Evolutionary conservation across 805 yeast species (phyloP).

Genomic region (Pichia exigua): DNA sequence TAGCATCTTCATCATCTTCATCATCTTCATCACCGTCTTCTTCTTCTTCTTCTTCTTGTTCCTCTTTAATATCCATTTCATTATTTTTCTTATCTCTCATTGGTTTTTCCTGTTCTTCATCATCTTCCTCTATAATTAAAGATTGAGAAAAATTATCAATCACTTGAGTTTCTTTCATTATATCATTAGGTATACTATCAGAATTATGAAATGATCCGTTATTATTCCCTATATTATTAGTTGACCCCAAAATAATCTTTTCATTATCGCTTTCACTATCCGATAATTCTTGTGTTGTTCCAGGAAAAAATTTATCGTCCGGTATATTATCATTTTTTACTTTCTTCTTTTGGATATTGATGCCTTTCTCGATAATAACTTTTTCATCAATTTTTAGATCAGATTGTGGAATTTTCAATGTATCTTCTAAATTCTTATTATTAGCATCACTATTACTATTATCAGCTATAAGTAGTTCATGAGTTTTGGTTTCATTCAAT

Average conservation of each 20-base stretch:
- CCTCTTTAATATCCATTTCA: neutral
- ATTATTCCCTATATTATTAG: neutral
- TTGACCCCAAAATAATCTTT: neutral
- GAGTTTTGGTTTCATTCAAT: neutral
- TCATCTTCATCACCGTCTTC: constrained; percentile 1
- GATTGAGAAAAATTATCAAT: constrained; percentile 7
- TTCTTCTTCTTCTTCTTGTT: constrained; percentile 1
- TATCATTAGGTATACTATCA: neutral
- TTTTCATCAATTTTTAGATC: neutral
- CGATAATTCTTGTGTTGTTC: neutral
- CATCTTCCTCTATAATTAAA: constrained; percentile 6
- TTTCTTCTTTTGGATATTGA: neutral
- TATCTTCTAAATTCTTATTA: neutral
- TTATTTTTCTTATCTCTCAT: neutral
- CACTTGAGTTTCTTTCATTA: constrained; percentile 3
- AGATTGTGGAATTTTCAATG: neutral
- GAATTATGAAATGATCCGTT: neutral
- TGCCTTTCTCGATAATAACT: neutral
- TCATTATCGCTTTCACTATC: neutral
- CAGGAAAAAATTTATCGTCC: neutral
- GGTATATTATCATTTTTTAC: neutral
- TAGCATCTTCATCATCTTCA: constrained; percentile 1
- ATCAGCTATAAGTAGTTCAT: neutral
- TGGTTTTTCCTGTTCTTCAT: neutral
- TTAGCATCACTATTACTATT: neutral